Evolutionary conservation across 148 eudicot species (phyloP), one percentile per base, ranked within the genome.

Genomic region (Spergularia bocconei): DNA sequence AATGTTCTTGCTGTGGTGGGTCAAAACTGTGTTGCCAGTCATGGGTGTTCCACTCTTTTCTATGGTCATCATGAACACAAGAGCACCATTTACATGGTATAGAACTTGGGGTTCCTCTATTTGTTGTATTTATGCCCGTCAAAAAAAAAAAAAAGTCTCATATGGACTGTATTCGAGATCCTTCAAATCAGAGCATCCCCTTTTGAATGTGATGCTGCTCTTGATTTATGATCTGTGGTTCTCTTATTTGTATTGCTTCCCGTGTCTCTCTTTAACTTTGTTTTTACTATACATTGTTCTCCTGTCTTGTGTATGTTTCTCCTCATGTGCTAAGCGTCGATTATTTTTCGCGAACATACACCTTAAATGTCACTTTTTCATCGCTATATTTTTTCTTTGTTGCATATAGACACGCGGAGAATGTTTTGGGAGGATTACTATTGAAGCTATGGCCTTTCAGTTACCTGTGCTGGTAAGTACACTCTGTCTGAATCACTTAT

Each of bases 371-470:
- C 19, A 25, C 20, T 71, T 58, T 53, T 16, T 61, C 65, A 25
- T 25, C 65, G 48, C n/a, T n/a, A 25, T 20, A 25, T 67, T 10
- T 23, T 38, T 58, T 70, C 70, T 10, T 41, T 36, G 58, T 61
- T 61, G 19, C 51, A 19, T 85, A 75, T 72, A 95, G 97, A 93
- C 88, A 5, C 88, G 97, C 54, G 97, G 99, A 71, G 99, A 95
- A 71, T 95, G 99, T 82, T 95, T 95, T 84, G 96, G 99, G 67
- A 89, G 99, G 85, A 95, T 95, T 62, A 95, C 97, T 60, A 95
- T 95, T 67, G 99, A 95, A 88, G 99, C 99, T 41, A 95, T 95
- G 99, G 99, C 94, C 50, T 95, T 95, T 80, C 94, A 91, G 87
- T 83, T 95, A 44, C 99, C 99, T 67, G 97, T 92, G 50, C 75